These are phyloP conservation scores for Diaporthe ilicicola DNA, from an alignment of 2,329 filamentous ascomycete genomes.

Conservation along the genomic window DNA sequence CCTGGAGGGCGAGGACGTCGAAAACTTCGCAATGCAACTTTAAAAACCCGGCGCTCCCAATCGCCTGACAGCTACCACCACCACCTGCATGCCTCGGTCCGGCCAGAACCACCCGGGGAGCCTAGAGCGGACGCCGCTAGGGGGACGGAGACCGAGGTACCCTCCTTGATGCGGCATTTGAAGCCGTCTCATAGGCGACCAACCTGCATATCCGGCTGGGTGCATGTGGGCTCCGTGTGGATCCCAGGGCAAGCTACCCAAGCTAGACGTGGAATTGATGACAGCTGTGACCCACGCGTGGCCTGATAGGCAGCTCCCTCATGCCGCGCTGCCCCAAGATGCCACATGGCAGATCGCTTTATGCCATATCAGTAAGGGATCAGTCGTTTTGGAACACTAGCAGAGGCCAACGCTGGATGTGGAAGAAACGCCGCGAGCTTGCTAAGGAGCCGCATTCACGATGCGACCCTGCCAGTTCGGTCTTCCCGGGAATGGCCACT, in stretches of 20 bases:
- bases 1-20: neutral
- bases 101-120: neutral
- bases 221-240: neutral
- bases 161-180: neutral
- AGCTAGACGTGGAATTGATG: conserved; percentile 1
- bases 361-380: conserved; percentile 2
- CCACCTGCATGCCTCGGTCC: conserved; percentile 1
- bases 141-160: neutral
- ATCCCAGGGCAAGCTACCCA: neutral
- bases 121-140: neutral
- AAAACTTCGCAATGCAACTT: neutral
- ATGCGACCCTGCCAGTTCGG: conserved; percentile 1
- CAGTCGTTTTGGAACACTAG: neutral
- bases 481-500: neutral
- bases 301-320: neutral
- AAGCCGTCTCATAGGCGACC: neutral
- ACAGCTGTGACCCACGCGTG: neutral
- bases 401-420: neutral
- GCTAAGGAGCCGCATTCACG: conserved; percentile 11
- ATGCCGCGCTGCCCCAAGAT: neutral
- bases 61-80: neutral
- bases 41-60: neutral
- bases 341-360: neutral
- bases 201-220: neutral
- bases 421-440: conserved; percentile 6